Conservation (phyloP, 2,329 filamentous ascomycete genomes). For the Verruconis gallopava region DNA sequence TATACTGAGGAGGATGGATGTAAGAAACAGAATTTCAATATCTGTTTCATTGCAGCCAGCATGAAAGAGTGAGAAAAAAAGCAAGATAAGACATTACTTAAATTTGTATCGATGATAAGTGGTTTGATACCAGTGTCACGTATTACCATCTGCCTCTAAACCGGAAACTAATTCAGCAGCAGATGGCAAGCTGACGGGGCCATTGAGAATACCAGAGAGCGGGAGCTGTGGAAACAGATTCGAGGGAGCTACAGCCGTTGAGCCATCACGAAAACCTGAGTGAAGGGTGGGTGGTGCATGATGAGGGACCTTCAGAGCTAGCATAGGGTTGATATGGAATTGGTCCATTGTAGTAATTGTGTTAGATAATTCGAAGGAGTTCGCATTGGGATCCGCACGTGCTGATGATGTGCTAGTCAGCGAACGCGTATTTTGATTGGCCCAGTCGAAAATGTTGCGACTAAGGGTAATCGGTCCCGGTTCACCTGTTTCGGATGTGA, state of each 20-base stretch:
- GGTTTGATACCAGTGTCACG: too few species aligned
- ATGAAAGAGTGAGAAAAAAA: too few species aligned
- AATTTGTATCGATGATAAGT: too few species aligned
- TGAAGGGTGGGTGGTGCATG: neutral
- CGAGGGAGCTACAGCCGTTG: neutral
- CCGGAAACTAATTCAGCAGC: conserved; percentile 6
- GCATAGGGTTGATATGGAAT: conserved; percentile 9
- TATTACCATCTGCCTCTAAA: neutral
- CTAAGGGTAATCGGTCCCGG: conserved; percentile 15
- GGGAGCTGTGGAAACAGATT: conserved; percentile 4
- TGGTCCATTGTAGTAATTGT: conserved; percentile 7
- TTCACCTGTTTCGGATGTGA: conserved; percentile 7
- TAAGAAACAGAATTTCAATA: neutral
- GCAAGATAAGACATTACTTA: too few species aligned
- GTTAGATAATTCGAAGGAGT: conserved; percentile 1
- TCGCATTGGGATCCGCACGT: conserved; percentile 8
- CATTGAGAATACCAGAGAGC: conserved; percentile 6
- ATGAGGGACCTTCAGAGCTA: conserved; percentile 7
- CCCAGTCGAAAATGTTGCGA: conserved; percentile 27
- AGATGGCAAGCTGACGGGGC: conserved; percentile 6
- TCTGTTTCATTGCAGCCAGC: too few species aligned
- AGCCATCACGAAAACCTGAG: neutral
- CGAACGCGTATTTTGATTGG: conserved; percentile 20
- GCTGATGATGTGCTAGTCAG: too few species aligned
- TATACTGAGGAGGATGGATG: neutral